Conservation (phyloP, 2,329 filamentous ascomycete species). For the Penicillium sp. region DNA sequence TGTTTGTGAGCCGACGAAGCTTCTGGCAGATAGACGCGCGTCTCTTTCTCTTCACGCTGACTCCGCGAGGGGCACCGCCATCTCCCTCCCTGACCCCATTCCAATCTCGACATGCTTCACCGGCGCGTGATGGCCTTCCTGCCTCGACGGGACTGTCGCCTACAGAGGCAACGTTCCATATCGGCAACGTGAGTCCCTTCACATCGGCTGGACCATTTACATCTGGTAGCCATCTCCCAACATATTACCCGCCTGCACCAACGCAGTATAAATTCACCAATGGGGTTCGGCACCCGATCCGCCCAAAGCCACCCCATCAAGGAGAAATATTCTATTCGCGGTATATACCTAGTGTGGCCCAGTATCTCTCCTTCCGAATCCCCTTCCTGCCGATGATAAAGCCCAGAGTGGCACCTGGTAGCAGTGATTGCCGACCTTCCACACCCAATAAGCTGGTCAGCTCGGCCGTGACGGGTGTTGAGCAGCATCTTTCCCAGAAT, state of each 20-base stretch:
- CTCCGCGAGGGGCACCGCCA: constrained; percentile 56
- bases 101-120: constrained; percentile 53
- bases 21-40: constrained; percentile 93
- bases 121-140: constrained; percentile 38
- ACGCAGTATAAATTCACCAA: constrained; percentile 78
- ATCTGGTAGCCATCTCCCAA: constrained; percentile 81
- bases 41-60: constrained; percentile 82
- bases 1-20: constrained; percentile 77
- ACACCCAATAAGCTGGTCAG: constrained; percentile 28
- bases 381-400: constrained; percentile 58
- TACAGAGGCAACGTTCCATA: constrained; percentile 35
- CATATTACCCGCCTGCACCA: constrained; percentile 83
- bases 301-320: constrained; percentile 85
- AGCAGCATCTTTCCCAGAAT: constrained; percentile 41
- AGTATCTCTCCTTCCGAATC: constrained; percentile 86
- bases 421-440: constrained; percentile 43
- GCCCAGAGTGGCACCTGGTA: constrained; percentile 32
- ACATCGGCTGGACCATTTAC: constrained; percentile 66
- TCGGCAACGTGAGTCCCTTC: constrained; percentile 31
- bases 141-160: constrained; percentile 9
- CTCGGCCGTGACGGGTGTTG: constrained; percentile 37
- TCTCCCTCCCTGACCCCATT: constrained; percentile 53
- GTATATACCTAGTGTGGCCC: constrained; percentile 75
- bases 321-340: constrained; percentile 90
- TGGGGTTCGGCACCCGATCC: constrained; percentile 77